These are phyloP conservation scores for Daldinia sp. DNA, from an alignment of 2,329 filamentous ascomycete genomes.

Conservation along the genomic window DNA sequence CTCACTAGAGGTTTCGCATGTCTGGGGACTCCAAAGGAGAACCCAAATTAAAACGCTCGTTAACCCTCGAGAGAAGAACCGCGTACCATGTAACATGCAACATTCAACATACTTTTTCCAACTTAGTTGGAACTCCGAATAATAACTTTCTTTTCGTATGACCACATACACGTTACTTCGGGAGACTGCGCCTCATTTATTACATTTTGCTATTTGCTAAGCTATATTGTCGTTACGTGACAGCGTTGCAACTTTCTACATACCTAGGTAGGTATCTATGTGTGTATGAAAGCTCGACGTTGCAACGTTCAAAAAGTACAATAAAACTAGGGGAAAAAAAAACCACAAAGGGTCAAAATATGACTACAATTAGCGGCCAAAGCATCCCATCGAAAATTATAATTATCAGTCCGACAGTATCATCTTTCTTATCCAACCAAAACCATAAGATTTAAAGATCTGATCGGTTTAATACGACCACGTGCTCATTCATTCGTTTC, in stretches of 20 bases:
- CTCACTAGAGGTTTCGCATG: slow-evolving; percentile 32
- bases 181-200: slow-evolving; percentile 4
- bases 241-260: slow-evolving; percentile 18
- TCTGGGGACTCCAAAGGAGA: slow-evolving; percentile 20
- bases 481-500: slow-evolving; percentile 23
- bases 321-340: background rate
- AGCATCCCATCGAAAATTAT: slow-evolving; percentile 26
- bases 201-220: too few species aligned
- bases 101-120: slow-evolving; percentile 9
- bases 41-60: slow-evolving; percentile 31
- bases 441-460: too few species aligned
- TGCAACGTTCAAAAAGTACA: slow-evolving; percentile 7
- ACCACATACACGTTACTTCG: slow-evolving; percentile 19
- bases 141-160: slow-evolving; percentile 19
- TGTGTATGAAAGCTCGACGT: slow-evolving; percentile 1
- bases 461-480: slow-evolving; percentile 15
- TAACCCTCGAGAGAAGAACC: slow-evolving; percentile 8
- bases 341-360: slow-evolving; percentile 25
- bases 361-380: slow-evolving; percentile 22
- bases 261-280: too few species aligned
- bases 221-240: slow-evolving; percentile 3
- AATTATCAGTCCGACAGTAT: slow-evolving; percentile 35
- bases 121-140: slow-evolving; percentile 17
- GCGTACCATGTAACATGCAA: too few species aligned
- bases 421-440: slow-evolving; percentile 13